Base-by-base conservation (phyloP, 2,329 filamentous ascomycete genomes). In the Penicillium sp. region DNA sequence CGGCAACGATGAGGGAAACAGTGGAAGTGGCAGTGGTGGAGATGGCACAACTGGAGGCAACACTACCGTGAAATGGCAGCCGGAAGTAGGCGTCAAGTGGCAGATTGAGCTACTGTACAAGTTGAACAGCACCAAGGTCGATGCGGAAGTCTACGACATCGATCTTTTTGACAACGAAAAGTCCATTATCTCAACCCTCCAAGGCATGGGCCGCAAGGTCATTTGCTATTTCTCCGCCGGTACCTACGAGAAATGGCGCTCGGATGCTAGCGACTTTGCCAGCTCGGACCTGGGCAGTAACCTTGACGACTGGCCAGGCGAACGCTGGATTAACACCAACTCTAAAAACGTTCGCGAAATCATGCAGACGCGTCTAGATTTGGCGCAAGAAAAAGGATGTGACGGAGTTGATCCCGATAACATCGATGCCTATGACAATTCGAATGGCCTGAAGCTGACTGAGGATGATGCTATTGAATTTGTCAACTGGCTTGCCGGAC, bases 221-320 rank as follows among this genome's bases (percentile, higher is more conserved):
- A 85, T 90, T 52, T 91, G 88, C 75, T 91, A 91, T 71, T 90
- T 90, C 73, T 87, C 84, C 45, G 86, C 85, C 0, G 88, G 88
- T 1, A 86, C 83, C 7, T 89, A 81, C 60, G 88, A 91, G 69
- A 66, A 83, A 45, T 83, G 80, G 74, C 79, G 87, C 3, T 70
- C 77, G 1, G 88, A 90, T 64, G 76, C 78, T 15, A 65, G 63
- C 24, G 61, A 80, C 4, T 90, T 89, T 63, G 63, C 72, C 7
- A 55, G 74, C 1, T 66, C 70, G 0, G 87, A 89, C 58, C 66
- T 84, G 34, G 87, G 87, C 17, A 77, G 78, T 3, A 68, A 70
- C 5, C 71, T 90, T 4, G 76, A 83, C 9, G 86, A 82, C 4
- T 90, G 88, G 87, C 75, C 76, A 0, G 82, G 81, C 34, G 88